These are phyloP conservation scores for Cercospora sesami DNA, from an alignment of 2,329 filamentous ascomycete species.

Conservation along the genomic window DNA sequence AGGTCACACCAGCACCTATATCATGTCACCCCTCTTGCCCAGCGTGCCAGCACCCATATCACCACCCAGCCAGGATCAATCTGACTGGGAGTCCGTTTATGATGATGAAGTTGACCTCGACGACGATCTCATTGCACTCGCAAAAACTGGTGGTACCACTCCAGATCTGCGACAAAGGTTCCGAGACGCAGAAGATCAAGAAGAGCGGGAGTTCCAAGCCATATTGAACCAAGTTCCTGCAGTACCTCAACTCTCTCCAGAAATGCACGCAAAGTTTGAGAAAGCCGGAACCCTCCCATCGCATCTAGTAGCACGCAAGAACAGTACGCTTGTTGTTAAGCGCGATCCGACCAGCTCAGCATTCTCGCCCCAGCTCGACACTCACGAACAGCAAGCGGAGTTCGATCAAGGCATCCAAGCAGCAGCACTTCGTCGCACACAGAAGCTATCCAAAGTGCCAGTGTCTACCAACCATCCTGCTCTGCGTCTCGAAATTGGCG, in stretches of 20 bases:
- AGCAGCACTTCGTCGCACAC: slow-evolving; percentile 7
- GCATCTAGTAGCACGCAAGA: neutral
- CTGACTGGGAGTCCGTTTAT: slow-evolving; percentile 9
- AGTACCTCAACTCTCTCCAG: neutral
- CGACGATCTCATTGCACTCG: slow-evolving; percentile 17
- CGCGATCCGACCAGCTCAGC: neutral
- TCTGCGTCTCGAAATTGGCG: neutral
- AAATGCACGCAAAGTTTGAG: slow-evolving; percentile 3
- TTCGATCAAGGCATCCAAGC: slow-evolving; percentile 8
- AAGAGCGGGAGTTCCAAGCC: neutral
- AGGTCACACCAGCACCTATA: neutral
- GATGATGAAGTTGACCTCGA: slow-evolving; percentile 11
- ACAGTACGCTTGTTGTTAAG: slow-evolving; percentile 2
- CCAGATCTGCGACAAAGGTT: slow-evolving; percentile 7
- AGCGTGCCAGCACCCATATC: neutral
- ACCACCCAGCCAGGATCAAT: neutral
- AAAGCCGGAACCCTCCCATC: neutral
- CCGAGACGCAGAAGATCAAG: neutral
- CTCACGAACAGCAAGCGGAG: slow-evolving; percentile 4
- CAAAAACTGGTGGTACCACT: slow-evolving; percentile 4
- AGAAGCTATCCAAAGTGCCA: slow-evolving; percentile 10
- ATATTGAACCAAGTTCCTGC: neutral
- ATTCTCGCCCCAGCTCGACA: slow-evolving; percentile 12
- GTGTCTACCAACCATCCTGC: slow-evolving; percentile 12
- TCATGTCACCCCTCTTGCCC: neutral